Percentiles rank a stretch among this genome's conserved stretches.
phyloP scores from a whole-genome alignment of 2,329 filamentous ascomycete genomes.

The Ceratocystiopsis minuta region DNA sequence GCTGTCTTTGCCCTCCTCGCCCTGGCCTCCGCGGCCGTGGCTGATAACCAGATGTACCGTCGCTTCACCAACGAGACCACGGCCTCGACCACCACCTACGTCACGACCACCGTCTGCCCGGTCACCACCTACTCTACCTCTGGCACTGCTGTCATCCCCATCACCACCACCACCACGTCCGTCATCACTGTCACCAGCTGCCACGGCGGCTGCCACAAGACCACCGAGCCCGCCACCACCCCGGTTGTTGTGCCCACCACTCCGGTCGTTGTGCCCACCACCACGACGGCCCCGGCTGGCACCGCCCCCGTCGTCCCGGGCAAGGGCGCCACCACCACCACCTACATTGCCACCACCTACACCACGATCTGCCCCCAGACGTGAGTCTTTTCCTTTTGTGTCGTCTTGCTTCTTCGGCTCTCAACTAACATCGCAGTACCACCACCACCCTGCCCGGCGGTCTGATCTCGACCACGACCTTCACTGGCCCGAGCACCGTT shows the following conservation, averaged over 20 bases:
- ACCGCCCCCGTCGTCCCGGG: background rate
- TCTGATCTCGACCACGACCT: conserved; percentile 18
- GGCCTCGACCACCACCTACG: background rate
- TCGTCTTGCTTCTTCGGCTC: no score
- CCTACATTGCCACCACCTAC: conserved; percentile 3
- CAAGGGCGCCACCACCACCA: no score
- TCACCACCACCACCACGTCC: conserved; percentile 18
- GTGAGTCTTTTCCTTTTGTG: no score
- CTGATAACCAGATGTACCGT: conserved; percentile 8
- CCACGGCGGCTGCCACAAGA: conserved; percentile 14
- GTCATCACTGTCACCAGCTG: conserved; percentile 24
- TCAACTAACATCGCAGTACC: no score
- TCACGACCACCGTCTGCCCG: conserved; percentile 12
- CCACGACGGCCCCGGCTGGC: conserved; percentile 5
- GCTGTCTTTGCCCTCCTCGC: conserved; percentile 15
- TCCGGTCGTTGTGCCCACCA: background rate
- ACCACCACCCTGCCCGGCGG: no score
- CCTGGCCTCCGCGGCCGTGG: conserved; percentile 14
- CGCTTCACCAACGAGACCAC: conserved; percentile 8
- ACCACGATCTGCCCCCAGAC: conserved; percentile 5
- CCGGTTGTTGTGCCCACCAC: conserved; percentile 9
- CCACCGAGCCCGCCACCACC: no score
- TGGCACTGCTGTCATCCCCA: conserved; percentile 13
- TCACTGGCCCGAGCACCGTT: conserved; percentile 25
- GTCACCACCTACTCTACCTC: conserved; percentile 23